Evolutionary conservation across 1,139 yeast species (phyloP), one percentile per base, ranked within the genome.

Genomic region (Pichia terricola): DNA sequence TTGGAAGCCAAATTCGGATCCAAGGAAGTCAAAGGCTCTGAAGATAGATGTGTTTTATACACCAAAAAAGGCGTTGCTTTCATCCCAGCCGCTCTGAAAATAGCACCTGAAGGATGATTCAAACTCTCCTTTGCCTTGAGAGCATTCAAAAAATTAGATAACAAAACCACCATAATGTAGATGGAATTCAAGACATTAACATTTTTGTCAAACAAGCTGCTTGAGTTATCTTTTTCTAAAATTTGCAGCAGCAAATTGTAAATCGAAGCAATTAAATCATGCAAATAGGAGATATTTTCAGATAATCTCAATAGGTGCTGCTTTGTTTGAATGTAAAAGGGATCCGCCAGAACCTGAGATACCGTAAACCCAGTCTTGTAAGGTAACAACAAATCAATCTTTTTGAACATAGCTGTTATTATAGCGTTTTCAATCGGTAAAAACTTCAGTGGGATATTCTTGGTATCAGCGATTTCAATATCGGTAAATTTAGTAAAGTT

Each of bases 321-420:
- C 37, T 51, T 53, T 22, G 57, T 45, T 32, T 55, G 56, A 10
- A 49, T 46, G 45, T 53, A 62, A 34, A 45, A 46, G 1, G 58
- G 56, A 45, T 62, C 66, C 6, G 53, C 50, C 33, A 58, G 57
- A 9, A 61, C 46, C 42, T 60, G 62, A 8, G 55, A 43, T 9
- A 58, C 39, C 3, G 56, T 50, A 26, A 52, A 50, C 1, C 63
- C 63, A 3, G 64, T 54, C 37, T 53, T 54, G 26, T 57, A 50
- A 2, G 67, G 66, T 22, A 63, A 47, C 4, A 53, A 27, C 1
- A 45, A 31, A 39, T 57, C 60, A 4, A 62, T 48, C 34, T 64
- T 49, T 25, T 45, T 28, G 39, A 54, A 61, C 5, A 62, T 50
- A 2, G 60, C 52, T 3, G 56, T 52, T 8, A 62, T 56, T 6